Conservation (phyloP, 345 rosid genomes). For the Noccaea bulbosa region DNA sequence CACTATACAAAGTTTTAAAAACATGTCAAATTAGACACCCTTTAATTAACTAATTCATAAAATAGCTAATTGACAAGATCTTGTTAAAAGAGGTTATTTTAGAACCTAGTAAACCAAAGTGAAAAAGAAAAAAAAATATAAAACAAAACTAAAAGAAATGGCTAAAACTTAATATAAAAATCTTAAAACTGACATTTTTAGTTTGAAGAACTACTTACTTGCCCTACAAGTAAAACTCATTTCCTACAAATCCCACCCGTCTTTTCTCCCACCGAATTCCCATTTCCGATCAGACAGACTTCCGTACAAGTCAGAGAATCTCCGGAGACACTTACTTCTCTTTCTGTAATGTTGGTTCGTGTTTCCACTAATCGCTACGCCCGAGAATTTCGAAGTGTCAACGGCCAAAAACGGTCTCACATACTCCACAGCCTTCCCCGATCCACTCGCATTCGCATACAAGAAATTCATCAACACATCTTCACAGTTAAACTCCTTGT, state of each 20-base stretch:
- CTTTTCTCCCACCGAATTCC: slow-evolving; percentile 69
- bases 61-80: too few species aligned
- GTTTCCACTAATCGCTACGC: slow-evolving; percentile 83
- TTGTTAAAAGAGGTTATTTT: not conserved
- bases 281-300: slow-evolving; percentile 58
- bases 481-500: slow-evolving; percentile 80
- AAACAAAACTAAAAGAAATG: not conserved
- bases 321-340: slow-evolving; percentile 73
- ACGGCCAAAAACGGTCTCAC: slow-evolving; percentile 85
- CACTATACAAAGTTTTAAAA: too few species aligned
- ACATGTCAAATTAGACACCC: too few species aligned
- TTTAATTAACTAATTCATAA: too few species aligned
- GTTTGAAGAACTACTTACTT: slow-evolving; percentile 25
- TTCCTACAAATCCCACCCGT: slow-evolving; percentile 90
- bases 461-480: slow-evolving; percentile 80
- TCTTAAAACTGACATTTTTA: not conserved
- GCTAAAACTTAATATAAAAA: not conserved
- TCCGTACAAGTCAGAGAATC: slow-evolving; percentile 72
- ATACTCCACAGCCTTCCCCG: slow-evolving; percentile 64
- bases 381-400: slow-evolving; percentile 83
- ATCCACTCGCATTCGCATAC: slow-evolving; percentile 77
- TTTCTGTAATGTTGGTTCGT: slow-evolving; percentile 71
- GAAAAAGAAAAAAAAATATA: not conserved
- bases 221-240: slow-evolving; percentile 33
- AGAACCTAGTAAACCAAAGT: not conserved